phyloP scores from a whole-genome alignment of 1,139 yeast genomes.

The Blastobotrys capitulatus region DNA sequence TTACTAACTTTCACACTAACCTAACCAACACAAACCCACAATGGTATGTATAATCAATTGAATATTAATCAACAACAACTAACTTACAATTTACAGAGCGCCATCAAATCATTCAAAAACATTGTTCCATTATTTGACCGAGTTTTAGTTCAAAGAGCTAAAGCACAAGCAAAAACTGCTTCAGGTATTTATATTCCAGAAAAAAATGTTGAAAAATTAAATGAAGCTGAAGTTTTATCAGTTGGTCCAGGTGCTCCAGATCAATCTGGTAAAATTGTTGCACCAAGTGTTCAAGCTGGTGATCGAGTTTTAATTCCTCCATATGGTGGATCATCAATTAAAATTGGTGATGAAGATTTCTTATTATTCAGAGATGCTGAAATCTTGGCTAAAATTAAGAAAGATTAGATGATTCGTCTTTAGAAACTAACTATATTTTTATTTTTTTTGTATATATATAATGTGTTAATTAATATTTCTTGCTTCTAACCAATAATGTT shows the following conservation, averaged over 20 bases:
- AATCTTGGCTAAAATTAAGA: constrained; percentile 80
- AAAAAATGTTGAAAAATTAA: constrained; percentile 89
- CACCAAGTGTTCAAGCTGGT: constrained; percentile 75
- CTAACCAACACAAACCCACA: neutral
- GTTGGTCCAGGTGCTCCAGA: constrained; percentile 54
- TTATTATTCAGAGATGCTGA: constrained; percentile 72
- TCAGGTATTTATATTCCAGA: constrained; percentile 96
- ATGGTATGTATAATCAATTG: constrained; percentile 1
- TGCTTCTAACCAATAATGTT: constrained; percentile 51
- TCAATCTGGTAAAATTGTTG: constrained; percentile 55
- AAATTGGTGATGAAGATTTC: constrained; percentile 64
- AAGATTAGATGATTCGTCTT: no score
- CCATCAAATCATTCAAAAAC: constrained; percentile 79
- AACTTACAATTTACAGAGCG: constrained; percentile 19
- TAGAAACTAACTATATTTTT: neutral
- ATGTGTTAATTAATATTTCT: constrained; percentile 1
- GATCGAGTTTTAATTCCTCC: constrained; percentile 92
- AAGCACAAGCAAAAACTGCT: constrained; percentile 89
- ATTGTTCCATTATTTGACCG: constrained; percentile 93
- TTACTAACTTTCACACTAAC: neutral
- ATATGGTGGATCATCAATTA: constrained; percentile 82
- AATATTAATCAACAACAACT: neutral
- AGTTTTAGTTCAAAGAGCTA: constrained; percentile 88
- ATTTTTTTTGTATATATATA: neutral
- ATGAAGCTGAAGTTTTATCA: constrained; percentile 44